Percentiles rank a stretch among this genome's conserved stretches.
Conservation (phyloP, 331 rosid genomes). For the Pyracantha coccinea region DNA sequence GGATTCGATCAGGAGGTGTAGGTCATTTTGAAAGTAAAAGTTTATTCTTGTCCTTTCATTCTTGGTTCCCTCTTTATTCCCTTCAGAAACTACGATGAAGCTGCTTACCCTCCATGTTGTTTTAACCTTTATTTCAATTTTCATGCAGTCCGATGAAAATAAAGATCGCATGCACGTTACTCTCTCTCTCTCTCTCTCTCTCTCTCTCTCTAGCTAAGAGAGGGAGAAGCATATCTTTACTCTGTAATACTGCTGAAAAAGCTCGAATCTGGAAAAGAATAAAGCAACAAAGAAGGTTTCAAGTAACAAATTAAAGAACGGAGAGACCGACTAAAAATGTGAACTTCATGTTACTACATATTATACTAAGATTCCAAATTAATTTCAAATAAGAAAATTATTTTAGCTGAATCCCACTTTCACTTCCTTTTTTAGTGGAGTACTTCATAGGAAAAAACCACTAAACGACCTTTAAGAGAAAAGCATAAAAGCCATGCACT, state of each 20-base stretch:
- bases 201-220: conserved; percentile 1
- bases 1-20: conserved; percentile 5
- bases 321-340: conserved; percentile 17
- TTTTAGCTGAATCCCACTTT: conserved; percentile 21
- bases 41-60: conserved; percentile 81
- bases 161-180: conserved; percentile 68
- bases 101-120: conserved; percentile 31
- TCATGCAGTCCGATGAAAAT: conserved; percentile 67
- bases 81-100: conserved; percentile 52
- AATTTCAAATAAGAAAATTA: conserved; percentile 8
- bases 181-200: conserved; percentile 29
- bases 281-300: conserved; percentile 62
- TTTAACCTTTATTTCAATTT: conserved; percentile 36
- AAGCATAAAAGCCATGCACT: background rate
- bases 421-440: background rate
- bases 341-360: conserved; percentile 12
- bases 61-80: conserved; percentile 44
- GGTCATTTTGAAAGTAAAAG: conserved; percentile 48
- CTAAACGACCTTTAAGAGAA: background rate
- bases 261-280: conserved; percentile 67
- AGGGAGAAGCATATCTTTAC: conserved; percentile 28
- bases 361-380: conserved; percentile 3
- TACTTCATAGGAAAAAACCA: background rate
- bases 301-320: conserved; percentile 17
- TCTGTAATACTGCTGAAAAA: conserved; percentile 26